Evolutionary conservation across 1,139 yeast species (phyloP).

Genomic region (Debaryomycetaceae sp.): DNA sequence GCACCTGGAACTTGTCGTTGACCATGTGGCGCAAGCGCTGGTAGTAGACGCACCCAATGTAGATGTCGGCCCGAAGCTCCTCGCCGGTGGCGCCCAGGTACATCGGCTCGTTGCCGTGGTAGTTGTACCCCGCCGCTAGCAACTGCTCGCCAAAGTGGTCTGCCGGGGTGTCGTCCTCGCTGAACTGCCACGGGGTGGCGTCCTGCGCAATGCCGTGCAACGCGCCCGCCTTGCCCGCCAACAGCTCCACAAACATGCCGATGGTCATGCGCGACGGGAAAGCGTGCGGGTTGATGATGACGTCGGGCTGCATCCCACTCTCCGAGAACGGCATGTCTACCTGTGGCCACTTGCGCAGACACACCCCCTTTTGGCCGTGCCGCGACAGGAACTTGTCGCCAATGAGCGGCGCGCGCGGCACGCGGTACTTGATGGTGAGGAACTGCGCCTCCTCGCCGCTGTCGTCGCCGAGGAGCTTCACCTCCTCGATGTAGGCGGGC

Average conservation of each 20-base stretch:
- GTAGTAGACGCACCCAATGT: constrained; percentile 94
- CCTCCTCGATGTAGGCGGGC: constrained; percentile 94
- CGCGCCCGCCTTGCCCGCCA: constrained; percentile 98
- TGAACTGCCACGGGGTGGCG: constrained; percentile 93
- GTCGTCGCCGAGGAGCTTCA: constrained; percentile 86
- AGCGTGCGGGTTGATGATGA: constrained; percentile 96
- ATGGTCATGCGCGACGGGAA: constrained; percentile 99
- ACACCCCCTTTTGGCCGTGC: constrained; percentile 99
- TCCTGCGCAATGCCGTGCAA: constrained; percentile 97
- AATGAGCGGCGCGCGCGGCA: constrained; percentile 88
- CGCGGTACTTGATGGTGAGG: constrained; percentile 83
- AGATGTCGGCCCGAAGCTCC: constrained; percentile 91
- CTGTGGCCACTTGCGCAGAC: constrained; percentile 97
- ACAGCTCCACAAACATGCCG: constrained; percentile 98
- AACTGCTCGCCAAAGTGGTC: constrained; percentile 96
- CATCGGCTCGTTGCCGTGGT: constrained; percentile 98
- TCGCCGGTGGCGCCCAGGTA: constrained; percentile 99
- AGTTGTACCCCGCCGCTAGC: constrained; percentile 83
- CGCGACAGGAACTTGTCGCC: constrained; percentile 98
- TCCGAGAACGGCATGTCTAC: constrained; percentile 97
- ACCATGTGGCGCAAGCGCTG: constrained; percentile 99
- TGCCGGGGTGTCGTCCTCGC: constrained; percentile 92
- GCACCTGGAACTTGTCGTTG: constrained; percentile 97
- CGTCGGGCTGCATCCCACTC: constrained; percentile 94
- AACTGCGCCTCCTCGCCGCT: constrained; percentile 77